A percentile compares a stretch with the other conserved stretches of the same genome.
Evolutionary conservation across 2,329 filamentous ascomycete genomes (phyloP).

Genomic region (Blastomyces percursus): DNA sequence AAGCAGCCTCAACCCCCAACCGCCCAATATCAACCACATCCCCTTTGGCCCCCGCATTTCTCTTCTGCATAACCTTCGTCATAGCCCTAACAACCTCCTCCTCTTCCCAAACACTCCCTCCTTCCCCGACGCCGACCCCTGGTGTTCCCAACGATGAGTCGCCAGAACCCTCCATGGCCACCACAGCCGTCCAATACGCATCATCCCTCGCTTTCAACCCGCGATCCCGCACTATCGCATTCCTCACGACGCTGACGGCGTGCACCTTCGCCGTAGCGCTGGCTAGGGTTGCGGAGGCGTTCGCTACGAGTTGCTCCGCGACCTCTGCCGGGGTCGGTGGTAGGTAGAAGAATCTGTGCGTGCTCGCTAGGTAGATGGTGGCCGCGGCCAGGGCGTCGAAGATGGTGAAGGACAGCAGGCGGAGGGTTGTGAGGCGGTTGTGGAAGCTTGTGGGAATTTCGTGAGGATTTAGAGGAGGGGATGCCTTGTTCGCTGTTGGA

Average conservation of each 20-base stretch:
- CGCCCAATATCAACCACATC: conserved; percentile 33
- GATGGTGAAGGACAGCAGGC: conserved; percentile 52
- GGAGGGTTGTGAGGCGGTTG: conserved; percentile 43
- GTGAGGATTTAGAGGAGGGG: background rate
- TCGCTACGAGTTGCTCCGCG: conserved; percentile 44
- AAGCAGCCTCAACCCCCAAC: conserved; percentile 33
- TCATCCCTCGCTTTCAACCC: conserved; percentile 55
- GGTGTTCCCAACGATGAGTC: background rate
- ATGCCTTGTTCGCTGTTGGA: background rate
- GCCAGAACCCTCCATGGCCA: conserved; percentile 47
- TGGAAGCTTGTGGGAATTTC: conserved; percentile 23
- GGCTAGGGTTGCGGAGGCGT: conserved; percentile 46
- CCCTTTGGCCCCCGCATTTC: conserved; percentile 35
- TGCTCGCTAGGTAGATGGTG: conserved; percentile 64
- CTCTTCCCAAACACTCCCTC: conserved; percentile 58
- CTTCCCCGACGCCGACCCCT: conserved; percentile 48
- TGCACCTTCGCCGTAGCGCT: conserved; percentile 55
- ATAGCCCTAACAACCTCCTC: conserved; percentile 51
- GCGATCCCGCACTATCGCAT: conserved; percentile 65
- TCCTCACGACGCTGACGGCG: conserved; percentile 64
- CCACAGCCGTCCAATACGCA: conserved; percentile 57
- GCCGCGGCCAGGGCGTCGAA: conserved; percentile 55
- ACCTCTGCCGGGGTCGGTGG: conserved; percentile 54
- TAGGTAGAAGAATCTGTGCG: conserved; percentile 63
- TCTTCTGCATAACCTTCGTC: conserved; percentile 57